A percentile compares a stretch with the other conserved stretches of the same genome.
phyloP scores from a whole-genome alignment of 23 red algal species.

The Gracilaria domingensis region DNA sequence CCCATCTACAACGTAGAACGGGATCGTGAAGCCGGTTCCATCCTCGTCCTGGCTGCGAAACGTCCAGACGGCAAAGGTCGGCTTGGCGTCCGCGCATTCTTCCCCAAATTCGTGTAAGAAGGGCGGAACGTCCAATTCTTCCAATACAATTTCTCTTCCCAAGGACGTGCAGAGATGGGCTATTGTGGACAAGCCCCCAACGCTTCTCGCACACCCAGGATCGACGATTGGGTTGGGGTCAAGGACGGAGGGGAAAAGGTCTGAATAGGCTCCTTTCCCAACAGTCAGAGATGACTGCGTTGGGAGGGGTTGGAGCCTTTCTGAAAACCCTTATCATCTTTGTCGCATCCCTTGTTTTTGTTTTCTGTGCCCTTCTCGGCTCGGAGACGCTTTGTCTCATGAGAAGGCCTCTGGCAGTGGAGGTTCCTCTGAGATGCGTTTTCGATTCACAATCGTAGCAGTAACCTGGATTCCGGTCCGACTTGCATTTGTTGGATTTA shows the following conservation, averaged over 20 bases:
- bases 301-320: too few species aligned
- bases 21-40: neutral
- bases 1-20: constrained; percentile 2
- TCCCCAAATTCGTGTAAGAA: constrained; percentile 13
- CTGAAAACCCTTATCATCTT: too few species aligned
- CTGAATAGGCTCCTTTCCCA: constrained; percentile 17
- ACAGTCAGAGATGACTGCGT: neutral
- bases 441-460: too few species aligned
- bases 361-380: too few species aligned
- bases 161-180: neutral
- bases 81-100: neutral
- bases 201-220: neutral
- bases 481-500: too few species aligned
- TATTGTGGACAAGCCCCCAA: neutral
- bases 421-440: too few species aligned
- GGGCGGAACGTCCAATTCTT: neutral
- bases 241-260: neutral
- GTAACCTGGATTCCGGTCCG: too few species aligned
- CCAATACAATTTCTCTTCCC: neutral
- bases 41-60: too few species aligned
- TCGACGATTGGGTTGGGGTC: constrained; percentile 50
- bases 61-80: too few species aligned
- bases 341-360: neutral
- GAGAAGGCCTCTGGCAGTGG: too few species aligned
- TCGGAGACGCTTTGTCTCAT: too few species aligned